phyloP scores from a whole-genome alignment of 2,329 filamentous ascomycete genomes.

The Chrysosphaeria jannelii region DNA sequence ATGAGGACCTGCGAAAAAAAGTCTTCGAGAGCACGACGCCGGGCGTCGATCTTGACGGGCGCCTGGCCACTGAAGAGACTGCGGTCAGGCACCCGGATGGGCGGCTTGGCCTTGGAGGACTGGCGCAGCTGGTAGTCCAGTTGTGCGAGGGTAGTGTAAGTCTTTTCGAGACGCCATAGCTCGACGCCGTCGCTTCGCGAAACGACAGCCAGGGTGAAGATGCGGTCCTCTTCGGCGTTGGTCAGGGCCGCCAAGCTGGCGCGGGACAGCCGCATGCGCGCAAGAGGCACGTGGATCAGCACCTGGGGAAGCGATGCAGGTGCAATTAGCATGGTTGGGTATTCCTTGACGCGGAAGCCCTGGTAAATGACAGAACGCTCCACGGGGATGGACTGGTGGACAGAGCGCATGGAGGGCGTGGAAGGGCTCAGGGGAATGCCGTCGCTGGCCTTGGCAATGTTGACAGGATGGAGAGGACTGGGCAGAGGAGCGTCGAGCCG shows the following conservation, averaged over 20 bases:
- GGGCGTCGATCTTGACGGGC: conserved; percentile 72
- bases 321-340: conserved; percentile 56
- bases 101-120: conserved; percentile 20
- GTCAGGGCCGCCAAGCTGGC: conserved; percentile 57
- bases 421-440: conserved; percentile 5
- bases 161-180: conserved; percentile 86
- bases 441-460: conserved; percentile 9
- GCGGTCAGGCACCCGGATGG: conserved; percentile 53
- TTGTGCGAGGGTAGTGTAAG: conserved; percentile 48
- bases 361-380: conserved; percentile 28
- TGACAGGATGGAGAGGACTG: conserved; percentile 8
- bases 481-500: conserved; percentile 45
- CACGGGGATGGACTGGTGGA: conserved; percentile 10
- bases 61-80: conserved; percentile 75
- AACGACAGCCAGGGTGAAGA: conserved; percentile 71
- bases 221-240: conserved; percentile 66
- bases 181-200: conserved; percentile 47
- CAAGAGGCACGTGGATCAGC: conserved; percentile 66
- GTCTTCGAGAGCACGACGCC: conserved; percentile 46
- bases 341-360: conserved; percentile 59
- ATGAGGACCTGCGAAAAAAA: conserved; percentile 73
- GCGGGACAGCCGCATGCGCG: conserved; percentile 74
- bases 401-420: conserved; percentile 3
- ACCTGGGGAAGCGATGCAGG: conserved; percentile 74
- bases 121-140: conserved; percentile 60